These are phyloP conservation scores for Pyrenopolyporus hunteri DNA, from an alignment of 495 filamentous ascomycete species.

Conservation along the genomic window DNA sequence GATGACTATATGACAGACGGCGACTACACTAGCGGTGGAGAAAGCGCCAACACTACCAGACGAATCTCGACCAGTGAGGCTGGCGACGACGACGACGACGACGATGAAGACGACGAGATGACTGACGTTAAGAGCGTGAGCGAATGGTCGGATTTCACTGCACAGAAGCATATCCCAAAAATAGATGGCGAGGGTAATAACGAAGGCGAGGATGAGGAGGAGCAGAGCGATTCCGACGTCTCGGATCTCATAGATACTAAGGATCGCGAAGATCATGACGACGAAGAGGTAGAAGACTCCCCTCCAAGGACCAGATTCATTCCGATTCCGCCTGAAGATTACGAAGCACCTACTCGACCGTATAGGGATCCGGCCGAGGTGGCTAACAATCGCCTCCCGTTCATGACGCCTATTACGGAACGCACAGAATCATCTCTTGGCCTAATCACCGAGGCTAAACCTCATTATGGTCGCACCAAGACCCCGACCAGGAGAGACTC, in stretches of 20 bases:
- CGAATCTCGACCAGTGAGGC: conserved; percentile 59
- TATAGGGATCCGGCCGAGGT: conserved; percentile 77
- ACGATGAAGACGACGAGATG: conserved; percentile 54
- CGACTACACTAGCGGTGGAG: conserved; percentile 80
- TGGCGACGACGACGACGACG: conserved; percentile 51
- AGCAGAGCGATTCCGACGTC: conserved; percentile 34
- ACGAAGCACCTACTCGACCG: conserved; percentile 72
- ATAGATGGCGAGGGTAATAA: conserved; percentile 44
- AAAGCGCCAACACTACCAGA: conserved; percentile 77
- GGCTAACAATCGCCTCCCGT: conserved; percentile 87
- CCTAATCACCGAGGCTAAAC: conserved; percentile 60
- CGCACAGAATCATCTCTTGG: conserved; percentile 86
- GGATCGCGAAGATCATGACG: conserved; percentile 39
- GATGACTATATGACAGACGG: conserved; percentile 70
- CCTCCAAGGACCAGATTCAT: conserved; percentile 55
- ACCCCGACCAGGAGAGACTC: conserved; percentile 68
- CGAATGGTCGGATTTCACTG: conserved; percentile 87
- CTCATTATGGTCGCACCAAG: conserved; percentile 63
- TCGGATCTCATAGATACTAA: conserved; percentile 26
- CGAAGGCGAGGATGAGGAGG: conserved; percentile 33
- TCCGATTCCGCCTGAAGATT: conserved; percentile 84
- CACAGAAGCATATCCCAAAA: conserved; percentile 70
- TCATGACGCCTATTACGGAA: conserved; percentile 98
- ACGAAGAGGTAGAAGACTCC: conserved; percentile 45
- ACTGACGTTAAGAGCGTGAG: conserved; percentile 68